Percentiles rank a stretch among this genome's conserved stretches.
Conservation (phyloP, 2,329 filamentous ascomycete genomes). For the Thermomyces lanuginosus region DNA sequence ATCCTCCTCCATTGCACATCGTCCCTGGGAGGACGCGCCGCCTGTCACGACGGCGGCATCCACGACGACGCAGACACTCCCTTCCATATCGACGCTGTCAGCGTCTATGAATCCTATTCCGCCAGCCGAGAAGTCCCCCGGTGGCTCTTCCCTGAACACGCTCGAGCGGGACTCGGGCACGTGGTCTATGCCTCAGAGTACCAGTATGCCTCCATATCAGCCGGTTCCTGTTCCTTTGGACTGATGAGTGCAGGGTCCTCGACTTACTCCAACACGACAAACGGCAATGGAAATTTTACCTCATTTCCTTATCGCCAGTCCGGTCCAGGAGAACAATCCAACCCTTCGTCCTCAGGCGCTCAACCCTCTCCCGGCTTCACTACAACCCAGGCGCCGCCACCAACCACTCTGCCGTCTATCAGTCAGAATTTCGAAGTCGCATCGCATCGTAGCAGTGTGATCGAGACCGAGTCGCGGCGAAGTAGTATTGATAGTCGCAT, state of each 20-base stretch:
- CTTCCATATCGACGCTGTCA: conserved; percentile 32
- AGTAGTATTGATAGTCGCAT: conserved; percentile 35
- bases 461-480: conserved; percentile 31
- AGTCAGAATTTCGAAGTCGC: conserved; percentile 41
- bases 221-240: conserved; percentile 7
- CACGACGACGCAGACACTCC: conserved; percentile 26
- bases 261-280: conserved; percentile 32
- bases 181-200: conserved; percentile 44
- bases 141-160: conserved; percentile 27
- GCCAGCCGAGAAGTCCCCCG: conserved; percentile 26
- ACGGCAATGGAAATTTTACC: conserved; percentile 28
- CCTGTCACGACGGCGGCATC: conserved; percentile 15
- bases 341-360: conserved; percentile 21
- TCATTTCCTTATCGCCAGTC: conserved; percentile 29
- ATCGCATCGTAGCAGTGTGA: conserved; percentile 27
- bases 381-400: conserved; percentile 21
- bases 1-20: conserved; percentile 23
- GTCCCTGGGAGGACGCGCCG: conserved; percentile 28
- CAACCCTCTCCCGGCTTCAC: conserved; percentile 25
- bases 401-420: conserved; percentile 38
- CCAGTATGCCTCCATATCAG: conserved; percentile 29
- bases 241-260: conserved; percentile 28
- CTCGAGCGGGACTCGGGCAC: conserved; percentile 42
- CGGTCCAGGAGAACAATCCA: conserved; percentile 23
- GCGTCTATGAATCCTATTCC: conserved; percentile 23